Evolutionary conservation across 2,329 filamentous ascomycete species (phyloP).

Genomic region (Tolypocladium tundrense): DNA sequence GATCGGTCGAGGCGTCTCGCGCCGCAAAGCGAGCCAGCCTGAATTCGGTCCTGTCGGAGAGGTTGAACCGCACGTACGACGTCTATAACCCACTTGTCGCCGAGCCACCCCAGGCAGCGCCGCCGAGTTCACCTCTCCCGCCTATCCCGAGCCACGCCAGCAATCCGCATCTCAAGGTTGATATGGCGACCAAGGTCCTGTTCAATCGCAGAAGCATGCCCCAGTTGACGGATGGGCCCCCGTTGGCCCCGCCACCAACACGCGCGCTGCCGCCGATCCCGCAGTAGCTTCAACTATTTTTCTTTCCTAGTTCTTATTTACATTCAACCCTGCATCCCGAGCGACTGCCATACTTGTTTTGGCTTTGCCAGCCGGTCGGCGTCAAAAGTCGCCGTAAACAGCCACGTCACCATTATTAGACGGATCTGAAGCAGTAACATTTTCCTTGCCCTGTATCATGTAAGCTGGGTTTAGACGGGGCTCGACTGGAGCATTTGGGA

Average conservation of each 20-base stretch:
- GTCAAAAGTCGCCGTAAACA: not conserved
- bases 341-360: not conserved
- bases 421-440: not conserved
- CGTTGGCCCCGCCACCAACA: slow-evolving; percentile 43
- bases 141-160: slow-evolving; percentile 17
- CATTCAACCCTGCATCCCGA: not conserved
- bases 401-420: not conserved
- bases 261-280: slow-evolving; percentile 45
- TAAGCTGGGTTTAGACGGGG: not conserved
- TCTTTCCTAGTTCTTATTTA: not conserved
- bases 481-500: not conserved
- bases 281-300: slow-evolving; percentile 10
- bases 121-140: slow-evolving; percentile 19
- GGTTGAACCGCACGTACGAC: slow-evolving; percentile 11
- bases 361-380: not conserved
- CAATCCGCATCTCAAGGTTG: slow-evolving; percentile 10
- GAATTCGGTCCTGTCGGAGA: slow-evolving; percentile 15
- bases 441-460: not conserved
- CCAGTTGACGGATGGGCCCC: slow-evolving; percentile 36
- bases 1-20: slow-evolving; percentile 6
- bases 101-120: slow-evolving; percentile 14
- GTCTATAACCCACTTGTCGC: slow-evolving; percentile 1
- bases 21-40: slow-evolving; percentile 17
- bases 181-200: slow-evolving; percentile 12
- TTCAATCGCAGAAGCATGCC: slow-evolving; percentile 38